Conservation (phyloP, 176 grass and related monocot genomes). For the Carex myosuroides region DNA sequence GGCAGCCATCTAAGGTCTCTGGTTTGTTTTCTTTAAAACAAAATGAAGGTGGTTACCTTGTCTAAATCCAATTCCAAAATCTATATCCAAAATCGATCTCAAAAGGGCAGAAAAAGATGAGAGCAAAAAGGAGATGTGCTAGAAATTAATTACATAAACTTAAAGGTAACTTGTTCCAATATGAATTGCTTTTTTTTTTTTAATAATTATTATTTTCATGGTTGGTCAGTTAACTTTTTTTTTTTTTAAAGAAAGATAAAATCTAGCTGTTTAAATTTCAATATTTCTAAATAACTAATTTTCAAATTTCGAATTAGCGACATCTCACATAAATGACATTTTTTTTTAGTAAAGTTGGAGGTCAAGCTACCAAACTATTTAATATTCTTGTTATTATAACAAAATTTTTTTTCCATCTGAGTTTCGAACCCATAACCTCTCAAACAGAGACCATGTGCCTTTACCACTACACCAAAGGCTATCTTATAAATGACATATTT, state of each 20-base stretch:
- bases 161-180: not conserved
- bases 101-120: not conserved
- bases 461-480: no score
- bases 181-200: not conserved
- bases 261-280: no score
- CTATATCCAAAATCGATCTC: not conserved
- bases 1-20: not conserved
- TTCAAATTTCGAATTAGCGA: no score
- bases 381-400: no score
- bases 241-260: not conserved
- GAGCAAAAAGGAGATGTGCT: not conserved
- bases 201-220: not conserved
- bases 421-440: no score
- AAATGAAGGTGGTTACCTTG: constrained; percentile 14
- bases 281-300: no score
- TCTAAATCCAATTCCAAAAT: constrained; percentile 13
- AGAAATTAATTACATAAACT: constrained; percentile 6
- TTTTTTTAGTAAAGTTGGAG: no score
- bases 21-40: constrained; percentile 1
- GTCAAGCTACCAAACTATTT: no score
- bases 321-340: no score
- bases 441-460: no score
- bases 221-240: not conserved
- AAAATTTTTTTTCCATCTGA: no score
- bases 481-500: no score